Evolutionary conservation across 2,329 filamentous ascomycete species (phyloP).

Genomic region (Arthrinium phaeospermum): DNA sequence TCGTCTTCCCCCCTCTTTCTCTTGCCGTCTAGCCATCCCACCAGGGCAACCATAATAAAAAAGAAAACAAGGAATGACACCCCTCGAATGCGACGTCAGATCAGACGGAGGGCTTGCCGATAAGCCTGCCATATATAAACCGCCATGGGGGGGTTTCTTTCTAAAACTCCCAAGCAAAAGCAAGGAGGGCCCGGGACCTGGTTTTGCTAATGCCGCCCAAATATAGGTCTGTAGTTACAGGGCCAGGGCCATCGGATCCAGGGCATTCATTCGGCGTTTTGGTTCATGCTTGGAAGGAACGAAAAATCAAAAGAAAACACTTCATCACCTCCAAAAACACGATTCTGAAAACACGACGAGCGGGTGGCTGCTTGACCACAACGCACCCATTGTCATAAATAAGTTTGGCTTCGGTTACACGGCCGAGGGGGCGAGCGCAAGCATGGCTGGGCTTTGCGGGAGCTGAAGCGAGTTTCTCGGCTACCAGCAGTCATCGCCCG

Average conservation of each 20-base stretch:
- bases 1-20: too few relatives aligned
- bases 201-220: background rate
- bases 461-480: background rate
- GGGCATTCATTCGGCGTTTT: background rate
- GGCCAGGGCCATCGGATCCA: background rate
- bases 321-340: too few relatives aligned
- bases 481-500: background rate
- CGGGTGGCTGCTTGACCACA: background rate
- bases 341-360: background rate
- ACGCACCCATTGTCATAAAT: background rate
- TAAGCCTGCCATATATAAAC: slow-evolving; percentile 6
- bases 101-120: slow-evolving; percentile 8
- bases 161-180: background rate
- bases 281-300: background rate
- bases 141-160: background rate
- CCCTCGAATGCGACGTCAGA: background rate
- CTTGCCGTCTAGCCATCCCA: background rate
- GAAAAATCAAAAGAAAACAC: background rate
- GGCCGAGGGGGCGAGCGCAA: background rate
- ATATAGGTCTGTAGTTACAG: background rate
- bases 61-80: background rate
- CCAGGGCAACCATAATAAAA: background rate
- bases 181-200: background rate
- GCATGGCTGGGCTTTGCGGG: background rate
- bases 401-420: background rate